Base-by-base conservation (phyloP, 805 yeast species). In the Candida taoyuanica region DNA sequence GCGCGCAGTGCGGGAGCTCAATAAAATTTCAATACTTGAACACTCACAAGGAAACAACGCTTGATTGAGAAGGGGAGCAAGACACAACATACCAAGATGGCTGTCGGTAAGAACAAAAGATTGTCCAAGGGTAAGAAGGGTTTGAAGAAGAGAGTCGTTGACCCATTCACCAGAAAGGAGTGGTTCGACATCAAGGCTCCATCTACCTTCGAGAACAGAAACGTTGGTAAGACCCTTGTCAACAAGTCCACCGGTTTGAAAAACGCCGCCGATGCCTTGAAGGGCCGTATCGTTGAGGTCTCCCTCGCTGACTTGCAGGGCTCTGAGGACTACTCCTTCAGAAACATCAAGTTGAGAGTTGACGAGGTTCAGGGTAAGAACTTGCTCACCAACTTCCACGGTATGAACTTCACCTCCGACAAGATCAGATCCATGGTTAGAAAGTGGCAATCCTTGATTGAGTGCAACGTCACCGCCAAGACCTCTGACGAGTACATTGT, bases 111-210 rank as follows among this genome's bases (percentile, higher is more conserved):
- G 78, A 84, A 84, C 71, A 84, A 84, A 81, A 74, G 83, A 70
- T 71, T 78, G 66, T 71, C 78, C 71, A 81, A 81, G 78, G 91
- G 93, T 67, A 83, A 84, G 87, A 91, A 91, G 76, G 97, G 98
- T 67, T 76, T 87, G 72, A 91, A 91, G 95, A 93, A 91, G 95
- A 91, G 83, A 83, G 93, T 85, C 68, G 95, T 88, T 59, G 98
- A 91, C 80, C 98, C 98, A 68, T 91, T 91, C 93, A 78, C 96
- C 82, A 88, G 89, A 74, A 91, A 91, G 77, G 98, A 89, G 64
- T 91, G 98, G 98, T 89, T 76, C 72, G 95, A 85, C 72, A 86
- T 89, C 75, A 88, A 89, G 78, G 98, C 98, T 56, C 98, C 98
- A 66, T 82, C 97, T 63, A 88, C 96, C 62, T 91, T 89, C 65